These are phyloP conservation scores for Symbiodinium pilosum DNA, from an alignment of 73 alveolate species.

Conservation along the genomic window DNA sequence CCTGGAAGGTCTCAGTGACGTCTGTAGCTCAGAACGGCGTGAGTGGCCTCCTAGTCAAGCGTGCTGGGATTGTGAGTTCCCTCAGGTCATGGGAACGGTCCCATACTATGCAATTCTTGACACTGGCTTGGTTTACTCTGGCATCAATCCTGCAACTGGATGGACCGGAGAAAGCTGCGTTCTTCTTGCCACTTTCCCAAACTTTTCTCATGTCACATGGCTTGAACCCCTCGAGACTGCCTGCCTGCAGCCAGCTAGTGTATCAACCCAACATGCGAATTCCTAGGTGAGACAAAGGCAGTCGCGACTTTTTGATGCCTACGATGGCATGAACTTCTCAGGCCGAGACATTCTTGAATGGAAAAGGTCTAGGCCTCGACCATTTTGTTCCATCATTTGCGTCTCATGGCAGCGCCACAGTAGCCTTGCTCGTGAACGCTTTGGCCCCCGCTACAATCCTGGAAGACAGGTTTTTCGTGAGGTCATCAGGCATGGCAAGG, in stretches of 20 bases:
- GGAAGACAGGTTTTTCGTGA: neutral
- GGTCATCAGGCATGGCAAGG: no score
- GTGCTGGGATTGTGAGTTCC: no score
- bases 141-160: conserved; percentile 83
- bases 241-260: no score
- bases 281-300: conserved; percentile 73
- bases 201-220: neutral
- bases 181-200: conserved; percentile 17
- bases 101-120: conserved; percentile 78
- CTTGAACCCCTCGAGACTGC: no score
- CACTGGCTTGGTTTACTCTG: conserved; percentile 72
- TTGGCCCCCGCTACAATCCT: neutral
- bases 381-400: no score
- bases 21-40: neutral
- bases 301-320: conserved; percentile 71
- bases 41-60: no score
- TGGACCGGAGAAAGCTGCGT: conserved; percentile 75
- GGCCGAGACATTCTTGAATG: neutral
- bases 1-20: conserved; percentile 48
- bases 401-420: no score
- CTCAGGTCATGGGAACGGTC: conserved; percentile 78
- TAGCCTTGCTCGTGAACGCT: no score
- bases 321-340: conserved; percentile 81
- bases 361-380: no score
- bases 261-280: no score